phyloP scores from a whole-genome alignment of 2,329 filamentous ascomycete genomes.

The Clonostachys rosea region DNA sequence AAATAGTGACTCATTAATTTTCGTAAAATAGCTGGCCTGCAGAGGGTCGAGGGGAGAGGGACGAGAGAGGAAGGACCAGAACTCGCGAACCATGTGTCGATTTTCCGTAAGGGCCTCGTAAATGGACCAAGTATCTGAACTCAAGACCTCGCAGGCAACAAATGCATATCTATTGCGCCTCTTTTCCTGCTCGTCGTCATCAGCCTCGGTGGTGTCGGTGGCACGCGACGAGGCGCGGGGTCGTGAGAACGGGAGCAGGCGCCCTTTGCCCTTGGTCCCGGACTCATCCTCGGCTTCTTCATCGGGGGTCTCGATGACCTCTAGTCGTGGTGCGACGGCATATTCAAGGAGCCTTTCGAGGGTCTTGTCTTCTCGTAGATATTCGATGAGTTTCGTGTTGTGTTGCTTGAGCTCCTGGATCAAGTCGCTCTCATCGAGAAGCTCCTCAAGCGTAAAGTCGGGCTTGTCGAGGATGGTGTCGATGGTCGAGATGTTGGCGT shows the following conservation, averaged over 20 bases:
- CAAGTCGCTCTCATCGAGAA: constrained; percentile 92
- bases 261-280: constrained; percentile 38
- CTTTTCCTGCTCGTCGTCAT: constrained; percentile 79
- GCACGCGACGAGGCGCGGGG: constrained; percentile 48
- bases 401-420: constrained; percentile 98
- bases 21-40: constrained; percentile 96
- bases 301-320: constrained; percentile 45
- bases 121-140: constrained; percentile 96
- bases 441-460: constrained; percentile 90
- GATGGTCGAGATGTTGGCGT: constrained; percentile 94
- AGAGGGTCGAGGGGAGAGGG: constrained; percentile 85
- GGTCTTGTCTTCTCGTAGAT: constrained; percentile 80
- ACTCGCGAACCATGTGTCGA: constrained; percentile 69
- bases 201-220: constrained; percentile 39
- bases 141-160: constrained; percentile 86
- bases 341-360: constrained; percentile 85
- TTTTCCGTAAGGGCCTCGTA: constrained; percentile 89
- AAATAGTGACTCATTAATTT: constrained; percentile 95
- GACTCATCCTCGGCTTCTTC: constrained; percentile 47
- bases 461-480: constrained; percentile 96
- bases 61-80: constrained; percentile 86
- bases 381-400: constrained; percentile 96
- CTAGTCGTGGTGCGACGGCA: constrained; percentile 75
- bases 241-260: constrained; percentile 42
- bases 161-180: constrained; percentile 91